Conservation (phyloP, 2,329 filamentous ascomycete genomes). For the Xylaria sp. region DNA sequence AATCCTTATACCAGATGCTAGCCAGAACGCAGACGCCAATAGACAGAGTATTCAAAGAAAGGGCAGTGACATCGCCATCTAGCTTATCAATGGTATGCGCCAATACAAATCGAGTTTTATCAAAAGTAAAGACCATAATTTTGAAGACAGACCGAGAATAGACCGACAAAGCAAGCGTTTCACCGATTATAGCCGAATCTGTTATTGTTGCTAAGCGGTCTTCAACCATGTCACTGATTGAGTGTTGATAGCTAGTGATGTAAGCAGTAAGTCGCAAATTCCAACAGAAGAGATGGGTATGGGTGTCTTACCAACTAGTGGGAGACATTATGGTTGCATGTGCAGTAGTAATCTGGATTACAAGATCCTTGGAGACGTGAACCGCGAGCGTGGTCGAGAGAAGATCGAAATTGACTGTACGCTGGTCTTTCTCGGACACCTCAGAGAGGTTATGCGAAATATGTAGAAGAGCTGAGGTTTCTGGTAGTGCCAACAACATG, state of each 20-base stretch:
- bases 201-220: slow-evolving; percentile 49
- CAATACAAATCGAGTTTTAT: slow-evolving; percentile 48
- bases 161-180: slow-evolving; percentile 57
- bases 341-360: slow-evolving; percentile 66
- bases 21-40: slow-evolving; percentile 39
- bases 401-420: slow-evolving; percentile 61
- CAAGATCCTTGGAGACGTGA: slow-evolving; percentile 50
- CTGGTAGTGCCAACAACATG: slow-evolving; percentile 61
- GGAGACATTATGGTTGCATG: slow-evolving; percentile 55
- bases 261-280: slow-evolving; percentile 25
- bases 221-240: slow-evolving; percentile 50
- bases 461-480: slow-evolving; percentile 59
- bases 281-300: slow-evolving; percentile 8
- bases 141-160: slow-evolving; percentile 52
- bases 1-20: slow-evolving; percentile 39
- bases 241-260: slow-evolving; percentile 46
- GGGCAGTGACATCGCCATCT: slow-evolving; percentile 61
- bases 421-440: slow-evolving; percentile 55
- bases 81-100: slow-evolving; percentile 49
- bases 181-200: slow-evolving; percentile 55
- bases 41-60: slow-evolving; percentile 47
- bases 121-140: slow-evolving; percentile 54
- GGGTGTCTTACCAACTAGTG: slow-evolving; percentile 51
- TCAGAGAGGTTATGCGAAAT: slow-evolving; percentile 60
- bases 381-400: slow-evolving; percentile 62